These are phyloP conservation scores for Polyporus arcularius DNA, from an alignment of 768 basidiomycete genomes.

Conservation along the genomic window DNA sequence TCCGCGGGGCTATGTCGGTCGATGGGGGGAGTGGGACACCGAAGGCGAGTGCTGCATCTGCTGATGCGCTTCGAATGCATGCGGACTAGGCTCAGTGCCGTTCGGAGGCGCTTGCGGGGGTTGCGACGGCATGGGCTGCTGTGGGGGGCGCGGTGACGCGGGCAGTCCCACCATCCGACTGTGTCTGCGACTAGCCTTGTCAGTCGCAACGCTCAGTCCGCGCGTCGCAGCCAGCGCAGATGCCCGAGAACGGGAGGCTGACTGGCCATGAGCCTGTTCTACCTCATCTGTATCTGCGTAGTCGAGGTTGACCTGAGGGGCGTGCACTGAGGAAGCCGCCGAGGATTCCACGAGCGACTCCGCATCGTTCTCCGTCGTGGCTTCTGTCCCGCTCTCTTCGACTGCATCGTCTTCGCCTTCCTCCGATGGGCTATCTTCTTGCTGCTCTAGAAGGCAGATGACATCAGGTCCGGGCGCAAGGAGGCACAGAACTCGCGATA, in stretches of 20 bases:
- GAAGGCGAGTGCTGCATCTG: constrained; percentile 30
- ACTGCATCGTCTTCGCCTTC: constrained; percentile 65
- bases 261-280: constrained; percentile 30
- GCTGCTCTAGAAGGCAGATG: constrained; percentile 26
- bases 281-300: constrained; percentile 19
- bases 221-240: constrained; percentile 63
- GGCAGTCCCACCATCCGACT: constrained; percentile 70
- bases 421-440: constrained; percentile 65
- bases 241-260: constrained; percentile 45
- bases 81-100: constrained; percentile 3
- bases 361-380: constrained; percentile 28
- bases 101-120: background rate
- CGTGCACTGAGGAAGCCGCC: constrained; percentile 23
- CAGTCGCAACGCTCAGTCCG: constrained; percentile 67
- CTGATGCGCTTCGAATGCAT: constrained; percentile 11
- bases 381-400: constrained; percentile 76
- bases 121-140: constrained; percentile 7
- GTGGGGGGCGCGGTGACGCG: constrained; percentile 35
- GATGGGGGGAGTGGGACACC: constrained; percentile 20
- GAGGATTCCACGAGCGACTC: constrained; percentile 28
- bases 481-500: constrained; percentile 1
- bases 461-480: constrained; percentile 15
- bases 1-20: constrained; percentile 18
- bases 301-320: constrained; percentile 9
- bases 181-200: constrained; percentile 57